Percentiles rank a stretch among this genome's conserved stretches.
Conservation (phyloP, 2,329 filamentous ascomycete genomes). For the Cladosporium sp. region DNA sequence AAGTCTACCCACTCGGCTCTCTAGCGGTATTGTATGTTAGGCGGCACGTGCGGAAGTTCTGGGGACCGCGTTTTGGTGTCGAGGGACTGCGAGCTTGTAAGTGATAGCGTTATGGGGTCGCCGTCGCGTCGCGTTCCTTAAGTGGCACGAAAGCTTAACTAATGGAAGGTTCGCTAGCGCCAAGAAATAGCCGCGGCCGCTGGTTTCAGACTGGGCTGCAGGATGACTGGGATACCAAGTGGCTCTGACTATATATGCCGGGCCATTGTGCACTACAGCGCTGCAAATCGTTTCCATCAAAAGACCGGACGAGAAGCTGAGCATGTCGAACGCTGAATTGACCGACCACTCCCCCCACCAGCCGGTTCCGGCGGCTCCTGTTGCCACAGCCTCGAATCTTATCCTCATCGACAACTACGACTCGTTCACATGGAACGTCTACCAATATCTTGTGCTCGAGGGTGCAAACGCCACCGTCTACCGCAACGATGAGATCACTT, state of each 20-base stretch:
- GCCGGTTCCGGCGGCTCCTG: conserved; percentile 69
- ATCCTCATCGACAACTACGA: conserved; percentile 99
- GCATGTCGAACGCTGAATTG: conserved; percentile 42
- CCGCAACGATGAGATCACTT: conserved; percentile 86
- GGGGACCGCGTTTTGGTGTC: background rate
- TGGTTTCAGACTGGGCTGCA: background rate
- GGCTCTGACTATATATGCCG: background rate
- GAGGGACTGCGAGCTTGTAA: background rate
- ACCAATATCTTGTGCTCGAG: conserved; percentile 96
- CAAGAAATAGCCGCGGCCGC: background rate
- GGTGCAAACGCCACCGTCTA: conserved; percentile 83
- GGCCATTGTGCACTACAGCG: background rate
- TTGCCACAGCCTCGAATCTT: conserved; percentile 82
- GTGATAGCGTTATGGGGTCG: background rate
- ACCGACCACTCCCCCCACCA: conserved; percentile 87
- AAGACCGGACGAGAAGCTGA: conserved; percentile 2
- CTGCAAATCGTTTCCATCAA: background rate
- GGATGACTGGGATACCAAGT: conserved; percentile 14
- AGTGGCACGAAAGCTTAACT: background rate
- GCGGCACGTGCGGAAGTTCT: background rate
- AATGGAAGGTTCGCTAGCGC: background rate
- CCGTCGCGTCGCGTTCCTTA: background rate
- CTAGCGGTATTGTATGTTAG: background rate
- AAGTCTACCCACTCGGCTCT: background rate
- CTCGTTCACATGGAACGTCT: conserved; percentile 99